phyloP scores from a whole-genome alignment of 148 eudicot genomes.

The Drosera capensis region DNA sequence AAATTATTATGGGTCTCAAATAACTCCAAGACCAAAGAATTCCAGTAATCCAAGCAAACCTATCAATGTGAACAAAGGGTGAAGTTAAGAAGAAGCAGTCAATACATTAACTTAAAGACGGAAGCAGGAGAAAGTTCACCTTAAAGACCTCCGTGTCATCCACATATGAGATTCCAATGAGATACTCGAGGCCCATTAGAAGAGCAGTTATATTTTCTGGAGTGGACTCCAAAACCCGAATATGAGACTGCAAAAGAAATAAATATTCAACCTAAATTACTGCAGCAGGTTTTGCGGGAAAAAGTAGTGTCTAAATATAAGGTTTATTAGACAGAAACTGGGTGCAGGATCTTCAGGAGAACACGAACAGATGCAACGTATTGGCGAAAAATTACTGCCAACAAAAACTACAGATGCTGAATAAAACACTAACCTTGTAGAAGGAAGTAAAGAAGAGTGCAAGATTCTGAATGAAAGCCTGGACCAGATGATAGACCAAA shows the following conservation, averaged over 20 bases:
- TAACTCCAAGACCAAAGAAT: conserved; percentile 63
- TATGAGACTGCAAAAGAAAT: conserved; percentile 57
- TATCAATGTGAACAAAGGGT: conserved; percentile 6
- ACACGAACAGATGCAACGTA: background rate
- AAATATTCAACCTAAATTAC: background rate
- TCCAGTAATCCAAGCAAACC: conserved; percentile 99
- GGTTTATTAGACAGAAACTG: too few species aligned
- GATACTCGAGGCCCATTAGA: conserved; percentile 75
- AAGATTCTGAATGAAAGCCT: conserved; percentile 96
- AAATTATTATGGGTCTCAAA: conserved; percentile 70
- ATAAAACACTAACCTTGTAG: conserved; percentile 41
- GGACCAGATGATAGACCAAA: conserved; percentile 15
- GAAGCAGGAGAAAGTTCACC: conserved; percentile 20
- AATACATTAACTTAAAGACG: too few species aligned
- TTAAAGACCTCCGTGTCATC: conserved; percentile 98
- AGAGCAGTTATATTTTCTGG: conserved; percentile 68
- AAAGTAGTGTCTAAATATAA: too few species aligned
- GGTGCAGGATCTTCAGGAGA: too few species aligned
- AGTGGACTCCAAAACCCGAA: conserved; percentile 64
- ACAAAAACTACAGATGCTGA: background rate
- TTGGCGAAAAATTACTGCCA: background rate
- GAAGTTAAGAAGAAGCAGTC: too few species aligned
- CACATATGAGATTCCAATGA: conserved; percentile 79
- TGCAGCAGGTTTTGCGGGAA: too few species aligned
- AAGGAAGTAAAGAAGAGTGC: conserved; percentile 89